Percentiles rank a stretch among this genome's conserved stretches.
Conservation (phyloP, 345 rosid genomes). For the Ricinus communis region DNA sequence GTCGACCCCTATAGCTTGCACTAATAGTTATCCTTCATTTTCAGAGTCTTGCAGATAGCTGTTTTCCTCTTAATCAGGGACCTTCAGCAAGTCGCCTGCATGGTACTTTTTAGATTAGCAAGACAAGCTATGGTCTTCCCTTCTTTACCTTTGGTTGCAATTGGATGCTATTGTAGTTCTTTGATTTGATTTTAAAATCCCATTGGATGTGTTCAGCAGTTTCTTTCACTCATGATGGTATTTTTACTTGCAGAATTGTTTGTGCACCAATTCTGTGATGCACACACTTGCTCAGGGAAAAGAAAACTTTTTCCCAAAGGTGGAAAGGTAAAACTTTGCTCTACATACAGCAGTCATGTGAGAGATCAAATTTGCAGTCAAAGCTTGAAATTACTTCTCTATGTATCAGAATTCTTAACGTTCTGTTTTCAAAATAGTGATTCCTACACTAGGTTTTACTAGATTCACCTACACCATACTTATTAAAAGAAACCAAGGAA, state of each 20-base stretch:
- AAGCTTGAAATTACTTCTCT: neutral
- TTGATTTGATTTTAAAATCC: constrained; percentile 8
- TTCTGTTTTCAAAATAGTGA: constrained; percentile 11
- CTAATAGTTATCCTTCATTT: constrained; percentile 18
- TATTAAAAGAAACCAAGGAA: neutral
- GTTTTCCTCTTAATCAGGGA: constrained; percentile 81
- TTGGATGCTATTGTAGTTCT: constrained; percentile 9
- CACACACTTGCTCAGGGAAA: constrained; percentile 73
- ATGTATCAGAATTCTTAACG: neutral
- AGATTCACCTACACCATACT: neutral
- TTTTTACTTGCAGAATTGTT: constrained; percentile 58
- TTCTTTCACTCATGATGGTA: constrained; percentile 17
- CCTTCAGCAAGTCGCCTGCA: constrained; percentile 79
- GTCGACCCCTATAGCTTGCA: constrained; percentile 6
- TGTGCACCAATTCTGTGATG: constrained; percentile 90
- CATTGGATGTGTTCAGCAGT: neutral
- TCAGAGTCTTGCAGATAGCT: constrained; percentile 85
- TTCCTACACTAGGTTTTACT: neutral
- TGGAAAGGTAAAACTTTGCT: constrained; percentile 57
- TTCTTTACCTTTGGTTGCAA: neutral
- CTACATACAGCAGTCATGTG: constrained; percentile 11
- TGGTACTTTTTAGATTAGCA: constrained; percentile 45
- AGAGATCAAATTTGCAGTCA: constrained; percentile 5
- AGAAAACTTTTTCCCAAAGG: constrained; percentile 69
- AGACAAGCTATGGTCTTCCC: constrained; percentile 5